Percentiles rank a stretch among this genome's conserved stretches.
Evolutionary conservation across 2,329 filamentous ascomycete species (phyloP).

Genomic region (Phyllosticta paracitricarpa): DNA sequence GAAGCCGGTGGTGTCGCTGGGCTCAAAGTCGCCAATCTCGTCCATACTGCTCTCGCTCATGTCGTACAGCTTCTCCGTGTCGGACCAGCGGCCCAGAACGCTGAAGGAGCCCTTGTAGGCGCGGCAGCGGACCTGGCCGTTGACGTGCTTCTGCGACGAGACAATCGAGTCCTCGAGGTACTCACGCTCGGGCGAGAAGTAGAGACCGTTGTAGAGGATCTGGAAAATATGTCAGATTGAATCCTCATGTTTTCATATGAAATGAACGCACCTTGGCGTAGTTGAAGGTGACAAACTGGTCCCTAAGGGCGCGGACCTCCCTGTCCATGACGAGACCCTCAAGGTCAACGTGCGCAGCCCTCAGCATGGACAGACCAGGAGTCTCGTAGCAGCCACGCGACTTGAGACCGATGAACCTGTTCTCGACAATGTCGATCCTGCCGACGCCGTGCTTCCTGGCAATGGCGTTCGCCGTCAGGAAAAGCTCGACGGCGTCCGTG

Average conservation of each 20-base stretch:
- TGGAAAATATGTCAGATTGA: not conserved
- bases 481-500: slow-evolving; percentile 62
- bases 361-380: slow-evolving; percentile 36
- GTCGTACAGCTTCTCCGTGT: slow-evolving; percentile 62
- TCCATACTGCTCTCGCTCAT: slow-evolving; percentile 60
- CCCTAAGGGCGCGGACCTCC: slow-evolving; percentile 57
- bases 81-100: slow-evolving; percentile 48
- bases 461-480: slow-evolving; percentile 61
- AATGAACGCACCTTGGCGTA: slow-evolving; percentile 40
- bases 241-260: not conserved
- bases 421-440: slow-evolving; percentile 74
- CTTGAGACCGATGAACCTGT: slow-evolving; percentile 72
- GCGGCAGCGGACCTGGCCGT: slow-evolving; percentile 47
- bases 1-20: slow-evolving; percentile 57
- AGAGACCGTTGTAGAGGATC: slow-evolving; percentile 50
- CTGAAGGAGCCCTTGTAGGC: slow-evolving; percentile 58
- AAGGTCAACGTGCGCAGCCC: slow-evolving; percentile 50
- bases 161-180: slow-evolving; percentile 53
- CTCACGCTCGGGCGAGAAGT: slow-evolving; percentile 62
- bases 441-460: slow-evolving; percentile 65
- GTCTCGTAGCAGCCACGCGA: slow-evolving; percentile 70
- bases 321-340: slow-evolving; percentile 60
- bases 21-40: slow-evolving; percentile 57
- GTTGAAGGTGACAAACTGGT: slow-evolving; percentile 59
- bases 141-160: slow-evolving; percentile 30